A percentile compares a stretch with the other conserved stretches of the same genome.
Conservation (phyloP, 129 eudicot genomes). For the carrot (Daucus carota) region DNA sequence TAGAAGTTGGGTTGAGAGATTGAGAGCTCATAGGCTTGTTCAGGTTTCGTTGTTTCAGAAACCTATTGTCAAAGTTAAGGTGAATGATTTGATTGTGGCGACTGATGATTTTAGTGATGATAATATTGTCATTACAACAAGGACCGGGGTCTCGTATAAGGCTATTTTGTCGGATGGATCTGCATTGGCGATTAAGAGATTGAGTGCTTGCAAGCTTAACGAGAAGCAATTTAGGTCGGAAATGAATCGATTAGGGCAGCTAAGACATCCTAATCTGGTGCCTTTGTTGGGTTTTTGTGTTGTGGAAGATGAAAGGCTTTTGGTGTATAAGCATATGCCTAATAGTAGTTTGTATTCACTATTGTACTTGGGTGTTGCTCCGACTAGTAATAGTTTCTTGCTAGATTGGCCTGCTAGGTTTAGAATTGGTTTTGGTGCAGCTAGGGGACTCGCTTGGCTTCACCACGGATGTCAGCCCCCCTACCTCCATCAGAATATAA, state of each 20-base stretch:
- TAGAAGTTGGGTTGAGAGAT: constrained; percentile 45
- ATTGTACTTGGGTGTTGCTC: constrained; percentile 15
- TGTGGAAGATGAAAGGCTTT: constrained; percentile 48
- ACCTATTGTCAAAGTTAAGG: constrained; percentile 55
- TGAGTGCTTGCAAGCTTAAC: constrained; percentile 50
- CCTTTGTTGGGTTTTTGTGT: constrained; percentile 55
- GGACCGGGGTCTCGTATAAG: constrained; percentile 58
- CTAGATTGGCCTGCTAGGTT: constrained; percentile 51
- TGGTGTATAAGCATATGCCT: constrained; percentile 59
- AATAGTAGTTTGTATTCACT: constrained; percentile 43
- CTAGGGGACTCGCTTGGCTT: constrained; percentile 62
- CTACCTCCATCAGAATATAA: constrained; percentile 45
- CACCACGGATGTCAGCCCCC: constrained; percentile 67
- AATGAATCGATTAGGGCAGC: constrained; percentile 59
- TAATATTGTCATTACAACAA: constrained; percentile 34
- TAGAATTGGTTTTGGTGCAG: constrained; percentile 52
- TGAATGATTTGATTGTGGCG: constrained; percentile 48
- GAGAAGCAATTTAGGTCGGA: constrained; percentile 69
- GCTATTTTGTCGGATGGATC: constrained; percentile 64
- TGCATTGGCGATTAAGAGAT: constrained; percentile 48
- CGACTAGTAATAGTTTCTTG: constrained; percentile 3
- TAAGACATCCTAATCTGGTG: constrained; percentile 72
- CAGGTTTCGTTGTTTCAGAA: constrained; percentile 63
- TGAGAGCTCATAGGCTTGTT: constrained; percentile 47
- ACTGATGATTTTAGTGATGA: constrained; percentile 38